A percentile compares a stretch with the other conserved stretches of the same genome.
phyloP scores from a whole-genome alignment of 2,329 filamentous ascomycete genomes.

The Aspergillus flavus region DNA sequence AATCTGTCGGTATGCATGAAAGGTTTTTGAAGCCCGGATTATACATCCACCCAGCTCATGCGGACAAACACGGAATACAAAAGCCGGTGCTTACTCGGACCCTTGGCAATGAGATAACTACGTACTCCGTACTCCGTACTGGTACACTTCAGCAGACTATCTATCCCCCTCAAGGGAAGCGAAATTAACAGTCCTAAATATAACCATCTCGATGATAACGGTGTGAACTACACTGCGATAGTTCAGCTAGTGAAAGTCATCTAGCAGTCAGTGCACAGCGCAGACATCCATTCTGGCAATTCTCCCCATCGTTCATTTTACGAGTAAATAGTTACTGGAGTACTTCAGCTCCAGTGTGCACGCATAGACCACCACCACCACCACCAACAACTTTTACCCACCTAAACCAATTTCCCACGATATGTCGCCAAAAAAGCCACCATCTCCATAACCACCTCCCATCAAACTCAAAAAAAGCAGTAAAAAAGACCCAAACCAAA shows the following conservation, averaged over 20 bases:
- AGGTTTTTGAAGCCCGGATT: neutral
- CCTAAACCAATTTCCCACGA: neutral
- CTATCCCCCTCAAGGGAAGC: conserved; percentile 9
- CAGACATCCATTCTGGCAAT: neutral
- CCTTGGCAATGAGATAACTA: neutral
- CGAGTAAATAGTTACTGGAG: no score
- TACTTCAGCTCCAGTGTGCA: neutral
- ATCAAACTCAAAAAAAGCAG: neutral
- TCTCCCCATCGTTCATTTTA: neutral
- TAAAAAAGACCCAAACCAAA: neutral
- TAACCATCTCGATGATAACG: neutral
- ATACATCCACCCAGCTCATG: neutral
- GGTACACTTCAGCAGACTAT: neutral
- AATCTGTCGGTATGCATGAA: no score
- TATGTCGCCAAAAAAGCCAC: neutral
- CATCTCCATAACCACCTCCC: neutral
- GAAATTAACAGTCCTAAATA: conserved; percentile 16
- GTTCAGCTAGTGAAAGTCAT: neutral
- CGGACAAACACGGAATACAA: neutral
- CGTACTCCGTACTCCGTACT: no score
- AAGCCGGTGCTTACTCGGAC: neutral
- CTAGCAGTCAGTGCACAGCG: neutral
- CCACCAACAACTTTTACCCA: neutral
- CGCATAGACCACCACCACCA: neutral
- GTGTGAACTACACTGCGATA: neutral